Conservation (phyloP, 805 yeast species). For the Kluyveromyces aestuarii region DNA sequence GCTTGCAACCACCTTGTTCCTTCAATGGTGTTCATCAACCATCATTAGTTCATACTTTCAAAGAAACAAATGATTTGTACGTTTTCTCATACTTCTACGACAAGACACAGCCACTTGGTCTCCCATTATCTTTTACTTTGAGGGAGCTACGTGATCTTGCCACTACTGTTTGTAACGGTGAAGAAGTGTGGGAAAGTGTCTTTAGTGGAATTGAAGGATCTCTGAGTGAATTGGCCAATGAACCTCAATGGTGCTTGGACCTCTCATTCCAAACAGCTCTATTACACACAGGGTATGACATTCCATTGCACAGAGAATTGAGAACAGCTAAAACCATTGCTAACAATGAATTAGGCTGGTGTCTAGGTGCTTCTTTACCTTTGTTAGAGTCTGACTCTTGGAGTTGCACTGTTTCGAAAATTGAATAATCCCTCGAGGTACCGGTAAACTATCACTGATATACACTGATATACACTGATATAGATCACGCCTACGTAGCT, state of each 20-base stretch:
- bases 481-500: no score
- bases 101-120: conserved; percentile 86
- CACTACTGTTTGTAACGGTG: conserved; percentile 77
- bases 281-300: conserved; percentile 93
- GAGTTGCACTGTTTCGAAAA: conserved; percentile 41
- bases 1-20: conserved; percentile 76
- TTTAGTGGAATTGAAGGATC: conserved; percentile 61
- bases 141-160: conserved; percentile 79
- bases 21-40: conserved; percentile 98
- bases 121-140: conserved; percentile 84
- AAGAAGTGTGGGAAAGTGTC: conserved; percentile 58
- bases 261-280: conserved; percentile 83
- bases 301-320: conserved; percentile 81
- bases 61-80: conserved; percentile 64
- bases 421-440: conserved; percentile 2
- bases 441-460: neutral
- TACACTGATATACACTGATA: neutral
- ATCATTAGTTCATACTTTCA: conserved; percentile 69
- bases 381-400: conserved; percentile 65
- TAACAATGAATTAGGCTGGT: conserved; percentile 94
- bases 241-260: conserved; percentile 94
- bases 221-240: conserved; percentile 52
- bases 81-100: conserved; percentile 94
- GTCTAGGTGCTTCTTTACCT: conserved; percentile 95
- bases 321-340: conserved; percentile 86